phyloP scores from a whole-genome alignment of 441 rosid species.

The Iberis amara region DNA sequence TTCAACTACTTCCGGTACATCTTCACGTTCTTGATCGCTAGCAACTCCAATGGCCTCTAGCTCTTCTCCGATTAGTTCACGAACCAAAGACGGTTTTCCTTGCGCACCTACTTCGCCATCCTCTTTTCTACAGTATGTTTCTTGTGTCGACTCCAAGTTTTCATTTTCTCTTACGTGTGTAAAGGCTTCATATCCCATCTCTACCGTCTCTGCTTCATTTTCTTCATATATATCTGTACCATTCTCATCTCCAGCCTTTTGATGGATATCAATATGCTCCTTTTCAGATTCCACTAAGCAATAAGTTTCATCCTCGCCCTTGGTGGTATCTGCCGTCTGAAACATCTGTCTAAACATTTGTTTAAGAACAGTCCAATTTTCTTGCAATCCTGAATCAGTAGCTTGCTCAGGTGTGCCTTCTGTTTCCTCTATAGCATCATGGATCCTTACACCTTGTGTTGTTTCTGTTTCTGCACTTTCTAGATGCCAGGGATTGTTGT shows the following conservation, averaged over 20 bases:
- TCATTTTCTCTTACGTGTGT: slow-evolving; percentile 27
- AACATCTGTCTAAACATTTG: slow-evolving; percentile 35
- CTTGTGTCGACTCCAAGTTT: slow-evolving; percentile 26
- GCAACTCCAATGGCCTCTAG: slow-evolving; percentile 37
- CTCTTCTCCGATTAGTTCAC: slow-evolving; percentile 39
- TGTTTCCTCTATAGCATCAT: slow-evolving; percentile 33
- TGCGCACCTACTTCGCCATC: slow-evolving; percentile 29
- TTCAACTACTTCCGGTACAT: slow-evolving; percentile 29
- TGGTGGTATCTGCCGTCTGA: slow-evolving; percentile 30
- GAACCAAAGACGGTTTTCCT: slow-evolving; percentile 31
- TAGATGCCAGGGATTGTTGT: slow-evolving; percentile 27
- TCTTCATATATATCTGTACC: slow-evolving; percentile 25
- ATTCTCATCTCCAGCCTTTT: slow-evolving; percentile 29
- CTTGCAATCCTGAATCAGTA: slow-evolving; percentile 37
- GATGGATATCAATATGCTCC: slow-evolving; percentile 32
- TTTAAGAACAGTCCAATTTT: slow-evolving; percentile 36
- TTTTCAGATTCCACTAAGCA: slow-evolving; percentile 38
- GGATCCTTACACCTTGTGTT: slow-evolving; percentile 24
- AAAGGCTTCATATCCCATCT: slow-evolving; percentile 23
- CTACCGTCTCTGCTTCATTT: slow-evolving; percentile 28
- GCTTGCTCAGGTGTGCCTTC: slow-evolving; percentile 36
- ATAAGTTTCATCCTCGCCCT: slow-evolving; percentile 31
- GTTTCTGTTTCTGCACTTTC: slow-evolving; percentile 36
- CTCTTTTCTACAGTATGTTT: slow-evolving; percentile 28
- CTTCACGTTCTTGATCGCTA: slow-evolving; percentile 36